phyloP scores from a whole-genome alignment of 2,329 filamentous ascomycete species.

The Colletotrichum spaethianum region DNA sequence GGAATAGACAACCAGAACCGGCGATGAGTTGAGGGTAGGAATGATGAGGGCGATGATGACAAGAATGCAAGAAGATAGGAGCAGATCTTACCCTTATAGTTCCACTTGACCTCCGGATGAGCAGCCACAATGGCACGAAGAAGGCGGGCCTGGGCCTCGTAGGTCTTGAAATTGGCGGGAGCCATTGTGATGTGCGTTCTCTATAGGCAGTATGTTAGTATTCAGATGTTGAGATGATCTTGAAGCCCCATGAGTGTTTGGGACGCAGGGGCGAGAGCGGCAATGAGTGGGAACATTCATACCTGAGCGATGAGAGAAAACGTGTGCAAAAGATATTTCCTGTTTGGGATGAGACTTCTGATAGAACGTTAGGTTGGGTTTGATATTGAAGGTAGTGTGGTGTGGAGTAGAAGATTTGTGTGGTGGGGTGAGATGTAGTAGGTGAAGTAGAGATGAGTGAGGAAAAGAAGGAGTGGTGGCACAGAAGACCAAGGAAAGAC shows the following conservation, averaged over 20 bases:
- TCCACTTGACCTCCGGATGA: slow-evolving; percentile 67
- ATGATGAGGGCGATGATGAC: background rate
- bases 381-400: background rate
- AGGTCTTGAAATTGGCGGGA: slow-evolving; percentile 70
- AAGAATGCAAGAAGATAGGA: background rate
- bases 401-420: background rate
- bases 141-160: slow-evolving; percentile 72
- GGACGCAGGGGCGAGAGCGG: too few species aligned
- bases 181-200: slow-evolving; percentile 58
- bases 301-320: background rate
- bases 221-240: background rate
- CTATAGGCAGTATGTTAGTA: background rate
- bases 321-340: background rate
- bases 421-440: background rate
- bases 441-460: background rate
- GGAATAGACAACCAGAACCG: background rate
- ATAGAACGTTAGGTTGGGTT: background rate
- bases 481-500: background rate
- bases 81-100: slow-evolving; percentile 70
- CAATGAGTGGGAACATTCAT: background rate
- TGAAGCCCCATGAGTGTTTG: background rate
- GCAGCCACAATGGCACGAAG: slow-evolving; percentile 74
- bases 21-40: background rate
- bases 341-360: background rate
- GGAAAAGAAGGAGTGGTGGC: background rate